Conservation (phyloP, 495 filamentous ascomycete species). For the Tuber indicum region DNA sequence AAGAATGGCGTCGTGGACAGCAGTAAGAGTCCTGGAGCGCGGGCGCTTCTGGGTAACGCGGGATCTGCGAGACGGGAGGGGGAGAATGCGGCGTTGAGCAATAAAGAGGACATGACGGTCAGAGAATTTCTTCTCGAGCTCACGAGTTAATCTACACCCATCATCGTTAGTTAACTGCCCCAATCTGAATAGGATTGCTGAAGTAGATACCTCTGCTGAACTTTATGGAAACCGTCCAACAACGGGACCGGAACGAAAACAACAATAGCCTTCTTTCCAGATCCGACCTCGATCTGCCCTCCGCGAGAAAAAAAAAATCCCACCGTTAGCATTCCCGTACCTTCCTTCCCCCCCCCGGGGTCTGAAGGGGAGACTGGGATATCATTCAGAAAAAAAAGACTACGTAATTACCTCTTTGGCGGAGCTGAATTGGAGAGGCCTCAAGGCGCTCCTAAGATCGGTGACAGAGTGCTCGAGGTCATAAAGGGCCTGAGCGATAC, state of each 20-base stretch:
- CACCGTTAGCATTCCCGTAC: conserved; percentile 45
- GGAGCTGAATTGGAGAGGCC: conserved; percentile 94
- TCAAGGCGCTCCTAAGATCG: conserved; percentile 86
- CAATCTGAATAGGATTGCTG: neutral
- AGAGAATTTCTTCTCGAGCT: conserved; percentile 99
- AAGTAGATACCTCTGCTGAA: conserved; percentile 84
- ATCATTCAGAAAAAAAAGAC: conserved; percentile 9
- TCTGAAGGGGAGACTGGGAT: conserved; percentile 42
- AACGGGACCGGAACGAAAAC: conserved; percentile 99
- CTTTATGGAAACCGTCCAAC: conserved; percentile 90
- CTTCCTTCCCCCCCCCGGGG: conserved; percentile 36
- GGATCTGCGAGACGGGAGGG: conserved; percentile 91
- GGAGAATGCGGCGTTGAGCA: conserved; percentile 95
- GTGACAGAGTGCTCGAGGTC: conserved; percentile 96
- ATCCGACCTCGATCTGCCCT: conserved; percentile 95
- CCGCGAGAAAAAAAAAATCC: conserved; percentile 61
- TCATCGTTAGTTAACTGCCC: conserved; percentile 17
- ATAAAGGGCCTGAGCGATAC: conserved; percentile 88
- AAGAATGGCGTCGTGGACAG: conserved; percentile 96
- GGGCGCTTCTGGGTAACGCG: conserved; percentile 98
- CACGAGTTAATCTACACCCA: conserved; percentile 76
- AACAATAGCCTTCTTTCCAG: conserved; percentile 99
- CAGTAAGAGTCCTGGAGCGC: conserved; percentile 90
- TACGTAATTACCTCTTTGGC: conserved; percentile 75
- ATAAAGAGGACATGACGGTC: conserved; percentile 99